phyloP scores from a whole-genome alignment of 78 protist species.

The Bodo saltans region DNA sequence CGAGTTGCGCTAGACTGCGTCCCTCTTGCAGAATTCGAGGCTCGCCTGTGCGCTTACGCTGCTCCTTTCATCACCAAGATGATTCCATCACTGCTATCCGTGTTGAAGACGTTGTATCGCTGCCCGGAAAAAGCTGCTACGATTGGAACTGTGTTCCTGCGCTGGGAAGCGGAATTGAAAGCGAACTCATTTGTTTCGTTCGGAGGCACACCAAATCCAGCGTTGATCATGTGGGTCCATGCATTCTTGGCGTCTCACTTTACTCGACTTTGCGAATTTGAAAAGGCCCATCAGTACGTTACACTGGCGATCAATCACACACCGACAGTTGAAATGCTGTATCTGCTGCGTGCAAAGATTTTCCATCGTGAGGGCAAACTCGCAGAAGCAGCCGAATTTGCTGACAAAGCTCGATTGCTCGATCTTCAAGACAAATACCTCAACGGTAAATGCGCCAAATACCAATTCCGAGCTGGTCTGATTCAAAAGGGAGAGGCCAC shows the following conservation, averaged over 20 bases:
- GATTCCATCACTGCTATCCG: background rate
- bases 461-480: background rate
- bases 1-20: background rate
- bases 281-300: background rate
- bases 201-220: background rate
- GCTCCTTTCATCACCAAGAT: background rate
- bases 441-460: background rate
- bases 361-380: background rate
- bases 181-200: background rate
- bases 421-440: background rate
- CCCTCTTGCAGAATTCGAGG: background rate
- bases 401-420: background rate
- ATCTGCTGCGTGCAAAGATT: background rate
- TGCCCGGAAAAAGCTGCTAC: background rate
- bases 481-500: background rate
- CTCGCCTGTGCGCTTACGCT: background rate
- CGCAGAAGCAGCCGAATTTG: background rate
- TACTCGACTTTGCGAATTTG: background rate
- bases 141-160: background rate
- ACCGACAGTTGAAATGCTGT: background rate
- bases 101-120: background rate
- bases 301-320: background rate
- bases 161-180: background rate
- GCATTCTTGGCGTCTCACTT: background rate
- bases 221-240: background rate